Evolutionary conservation across 768 basidiomycete species (phyloP), one percentile per base, ranked within the genome.

Genomic region (Mycena polygramma): DNA sequence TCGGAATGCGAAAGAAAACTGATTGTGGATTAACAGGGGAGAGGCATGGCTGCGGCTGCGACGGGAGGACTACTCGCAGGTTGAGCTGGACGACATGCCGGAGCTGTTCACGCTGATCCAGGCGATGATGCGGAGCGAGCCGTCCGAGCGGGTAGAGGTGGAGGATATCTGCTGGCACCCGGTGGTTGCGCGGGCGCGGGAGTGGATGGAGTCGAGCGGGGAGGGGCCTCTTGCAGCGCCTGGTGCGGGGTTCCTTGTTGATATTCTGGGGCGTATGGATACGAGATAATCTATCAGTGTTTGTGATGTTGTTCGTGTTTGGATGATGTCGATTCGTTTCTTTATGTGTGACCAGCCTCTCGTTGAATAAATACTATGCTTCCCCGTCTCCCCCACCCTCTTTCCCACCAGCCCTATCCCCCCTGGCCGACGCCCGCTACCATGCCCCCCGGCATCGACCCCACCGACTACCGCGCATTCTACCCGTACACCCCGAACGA

Each of bases 21-120:
- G n/a, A 45, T n/a, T 43, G 30, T 30, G n/a, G 17, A 4, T 41
- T 76, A 71, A 75, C 78, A 96, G 96, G 86, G 97, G 97, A 30
- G 91, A 94, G 59, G 89, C 93, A 1, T 99, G 98, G 98, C 97
- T 98, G 76, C 90, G 93, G 72, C 86, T 99, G 43, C 91, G 98
- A 65, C 89, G 89, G 66, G 94, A 97, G 78, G 94, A 99, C 82
- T 96, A 98, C 78, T 89, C 91, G 58, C 95, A 95, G 78, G 90
- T 96, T 65, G 90, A 94, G 76, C 78, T 92, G 74, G 85, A 87
- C 41, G 86, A 83, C 58, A 94, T 92, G 74, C 83, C 86, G 10
- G 89, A 91, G 76, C 83, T 97, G 67, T 83, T 92, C 67, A 83
- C 81, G 52, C 84, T 97, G 74, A 88, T 97, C 75, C 86, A 82